Percentiles rank a stretch among this genome's conserved stretches.
Conservation (phyloP, 306 rosid species). For the Rubus idaeus region DNA sequence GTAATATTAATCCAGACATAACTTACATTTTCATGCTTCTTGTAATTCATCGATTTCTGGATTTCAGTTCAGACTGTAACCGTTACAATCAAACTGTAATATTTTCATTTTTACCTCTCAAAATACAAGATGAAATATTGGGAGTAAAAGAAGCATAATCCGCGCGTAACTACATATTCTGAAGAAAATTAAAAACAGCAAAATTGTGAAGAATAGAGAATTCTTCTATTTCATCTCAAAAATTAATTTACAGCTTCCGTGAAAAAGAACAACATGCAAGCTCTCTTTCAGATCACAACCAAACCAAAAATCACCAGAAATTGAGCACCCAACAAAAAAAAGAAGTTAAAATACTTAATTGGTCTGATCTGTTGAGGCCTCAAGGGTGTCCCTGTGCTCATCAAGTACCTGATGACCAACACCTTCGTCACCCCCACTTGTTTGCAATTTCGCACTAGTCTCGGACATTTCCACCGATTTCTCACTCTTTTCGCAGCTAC, state of each 20-base stretch:
- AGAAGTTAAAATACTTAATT: slow-evolving; percentile 15
- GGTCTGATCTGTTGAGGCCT: slow-evolving; percentile 37
- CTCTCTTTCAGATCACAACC: slow-evolving; percentile 7
- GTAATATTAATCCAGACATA: too few species aligned
- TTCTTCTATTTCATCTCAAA: slow-evolving; percentile 56
- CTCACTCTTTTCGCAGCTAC: slow-evolving; percentile 43
- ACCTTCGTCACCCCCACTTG: neutral
- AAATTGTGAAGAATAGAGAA: neutral
- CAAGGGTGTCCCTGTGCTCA: slow-evolving; percentile 23
- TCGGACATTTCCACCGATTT: slow-evolving; percentile 41
- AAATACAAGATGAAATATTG: neutral
- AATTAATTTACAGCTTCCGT: slow-evolving; percentile 68
- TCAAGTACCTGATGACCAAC: slow-evolving; percentile 8
- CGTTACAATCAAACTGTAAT: neutral
- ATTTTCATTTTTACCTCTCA: neutral
- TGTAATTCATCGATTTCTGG: neutral
- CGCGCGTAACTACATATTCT: neutral
- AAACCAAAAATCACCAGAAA: neutral
- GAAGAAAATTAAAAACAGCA: neutral
- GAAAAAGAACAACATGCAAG: neutral
- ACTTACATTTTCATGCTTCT: neutral
- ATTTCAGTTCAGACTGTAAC: neutral
- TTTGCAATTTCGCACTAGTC: slow-evolving; percentile 22
- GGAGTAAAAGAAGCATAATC: neutral
- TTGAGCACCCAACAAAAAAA: slow-evolving; percentile 13